Evolutionary conservation across 1,139 yeast species (phyloP), one percentile per base, ranked within the genome.

Genomic region (Yamadazyma atlantica): DNA sequence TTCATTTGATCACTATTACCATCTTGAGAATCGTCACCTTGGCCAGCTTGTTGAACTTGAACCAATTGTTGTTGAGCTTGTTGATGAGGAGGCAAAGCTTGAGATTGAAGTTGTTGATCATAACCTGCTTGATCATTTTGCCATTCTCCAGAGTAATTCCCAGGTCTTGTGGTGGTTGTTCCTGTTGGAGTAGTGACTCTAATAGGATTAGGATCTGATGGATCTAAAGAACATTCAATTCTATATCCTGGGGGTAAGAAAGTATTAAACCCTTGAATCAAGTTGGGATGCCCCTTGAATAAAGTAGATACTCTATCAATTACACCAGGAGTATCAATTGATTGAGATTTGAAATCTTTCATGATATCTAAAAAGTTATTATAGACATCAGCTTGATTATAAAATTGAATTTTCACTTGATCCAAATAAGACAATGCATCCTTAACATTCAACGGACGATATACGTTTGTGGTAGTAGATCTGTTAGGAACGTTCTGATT

Each of bases 301-400:
- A 92, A 68, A 1, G 85, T 78, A 0, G 97, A 88, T 0, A 92
- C 98, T 41, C 98, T 75, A 56, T 89, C 96, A 57, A 92, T 92
- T 26, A 92, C 99, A 15, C 97, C 99, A 0, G 98, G 98, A 1
- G 99, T 92, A 61, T 94, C 97, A 54, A 92, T 90, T 49, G 87
- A 79, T 65, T 90, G 97, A 35, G 95, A 85, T 67, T 94, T 92
- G 69, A 94, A 94, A 58, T 94, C 98, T 64, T 92, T 92, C 99
- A 92, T 92, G 46, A 92, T 92, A 59, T 94, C 99, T 55, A 92
- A 75, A 57, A 92, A 92, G 59, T 87, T 90, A 60, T 92, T 94
- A 69, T 94, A 92, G 36, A 94, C 96, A 56, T 90, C 97, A 0
- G 97, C 95, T 63, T 92, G 95, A 49, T 81, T 78, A 60, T 79